These are phyloP conservation scores for Rubus parviflorus DNA, from an alignment of 306 rosid species.

Conservation along the genomic window DNA sequence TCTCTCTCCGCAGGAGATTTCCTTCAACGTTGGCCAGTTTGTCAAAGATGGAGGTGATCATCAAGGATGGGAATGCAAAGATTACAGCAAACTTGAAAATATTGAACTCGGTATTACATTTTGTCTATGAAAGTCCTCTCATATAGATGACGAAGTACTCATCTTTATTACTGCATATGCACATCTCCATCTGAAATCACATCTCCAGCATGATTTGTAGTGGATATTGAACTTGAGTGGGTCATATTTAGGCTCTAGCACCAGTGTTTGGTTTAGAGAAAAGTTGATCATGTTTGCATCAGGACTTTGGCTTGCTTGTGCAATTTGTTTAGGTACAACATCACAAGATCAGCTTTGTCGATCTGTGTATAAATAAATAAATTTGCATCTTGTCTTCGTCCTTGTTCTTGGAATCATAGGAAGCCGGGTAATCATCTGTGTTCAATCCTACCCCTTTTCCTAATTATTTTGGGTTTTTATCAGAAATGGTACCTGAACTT, in stretches of 20 bases:
- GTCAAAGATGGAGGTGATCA: slow-evolving; percentile 68
- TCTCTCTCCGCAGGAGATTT: slow-evolving; percentile 57
- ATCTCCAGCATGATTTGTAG: background rate
- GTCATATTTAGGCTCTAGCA: background rate
- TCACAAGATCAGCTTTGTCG: background rate
- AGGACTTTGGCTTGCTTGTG: background rate
- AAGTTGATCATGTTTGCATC: slow-evolving; percentile 10
- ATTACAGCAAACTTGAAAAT: slow-evolving; percentile 69
- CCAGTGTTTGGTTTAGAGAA: background rate
- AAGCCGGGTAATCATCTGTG: background rate
- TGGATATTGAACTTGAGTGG: background rate
- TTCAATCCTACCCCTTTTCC: background rate
- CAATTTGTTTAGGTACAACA: background rate
- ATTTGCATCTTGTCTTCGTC: background rate
- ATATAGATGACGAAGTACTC: background rate
- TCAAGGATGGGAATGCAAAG: slow-evolving; percentile 86
- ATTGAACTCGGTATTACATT: slow-evolving; percentile 64
- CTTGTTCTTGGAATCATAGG: background rate
- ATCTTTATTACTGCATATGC: background rate
- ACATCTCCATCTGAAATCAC: background rate
- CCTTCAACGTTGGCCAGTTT: slow-evolving; percentile 83
- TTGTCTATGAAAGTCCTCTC: background rate
- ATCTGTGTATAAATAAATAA: background rate
- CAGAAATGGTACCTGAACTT: too few species aligned
- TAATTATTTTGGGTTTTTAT: background rate